phyloP scores from a whole-genome alignment of 352 stramenopile genomes.

The Globisporangium paroecandrum region DNA sequence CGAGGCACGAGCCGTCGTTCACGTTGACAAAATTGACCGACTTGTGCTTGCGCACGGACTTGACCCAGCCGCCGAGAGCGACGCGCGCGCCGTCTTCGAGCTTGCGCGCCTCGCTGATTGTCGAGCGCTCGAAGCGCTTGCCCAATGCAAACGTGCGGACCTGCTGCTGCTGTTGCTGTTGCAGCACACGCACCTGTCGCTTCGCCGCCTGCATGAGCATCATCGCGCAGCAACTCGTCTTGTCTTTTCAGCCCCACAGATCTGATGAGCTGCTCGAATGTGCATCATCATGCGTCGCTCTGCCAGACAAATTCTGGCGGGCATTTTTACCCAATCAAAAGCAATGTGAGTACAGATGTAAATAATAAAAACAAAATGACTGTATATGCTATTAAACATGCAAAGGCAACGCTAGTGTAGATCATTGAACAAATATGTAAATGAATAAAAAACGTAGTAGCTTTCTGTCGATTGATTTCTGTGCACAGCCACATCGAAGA shows the following conservation, averaged over 20 bases:
- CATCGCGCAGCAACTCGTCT: background rate
- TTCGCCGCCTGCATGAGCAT: background rate
- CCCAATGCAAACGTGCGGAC: background rate
- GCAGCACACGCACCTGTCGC: background rate
- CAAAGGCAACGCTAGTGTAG: too few relatives aligned
- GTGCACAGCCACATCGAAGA: background rate
- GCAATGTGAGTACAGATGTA: background rate
- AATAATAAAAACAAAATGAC: background rate
- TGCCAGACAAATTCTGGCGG: conserved; percentile 4
- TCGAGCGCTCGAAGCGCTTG: conserved; percentile 23
- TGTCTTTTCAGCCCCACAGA: background rate
- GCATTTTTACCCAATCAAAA: conserved; percentile 1
- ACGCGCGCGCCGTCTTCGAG: conserved; percentile 39
- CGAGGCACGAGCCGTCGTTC: conserved; percentile 93
- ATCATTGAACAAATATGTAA: too few relatives aligned
- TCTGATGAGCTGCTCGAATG: background rate
- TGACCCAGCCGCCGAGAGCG: conserved; percentile 89
- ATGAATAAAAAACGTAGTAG: too few relatives aligned
- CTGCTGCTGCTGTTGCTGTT: conserved; percentile 1
- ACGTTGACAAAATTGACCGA: conserved; percentile 96
- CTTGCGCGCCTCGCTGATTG: conserved; percentile 42
- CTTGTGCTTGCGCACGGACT: conserved; percentile 97
- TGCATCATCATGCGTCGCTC: conserved; percentile 9
- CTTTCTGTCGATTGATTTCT: background rate
- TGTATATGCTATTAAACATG: background rate